phyloP scores from a whole-genome alignment of 2,329 filamentous ascomycete species.

The Scedosporium minutisporum region DNA sequence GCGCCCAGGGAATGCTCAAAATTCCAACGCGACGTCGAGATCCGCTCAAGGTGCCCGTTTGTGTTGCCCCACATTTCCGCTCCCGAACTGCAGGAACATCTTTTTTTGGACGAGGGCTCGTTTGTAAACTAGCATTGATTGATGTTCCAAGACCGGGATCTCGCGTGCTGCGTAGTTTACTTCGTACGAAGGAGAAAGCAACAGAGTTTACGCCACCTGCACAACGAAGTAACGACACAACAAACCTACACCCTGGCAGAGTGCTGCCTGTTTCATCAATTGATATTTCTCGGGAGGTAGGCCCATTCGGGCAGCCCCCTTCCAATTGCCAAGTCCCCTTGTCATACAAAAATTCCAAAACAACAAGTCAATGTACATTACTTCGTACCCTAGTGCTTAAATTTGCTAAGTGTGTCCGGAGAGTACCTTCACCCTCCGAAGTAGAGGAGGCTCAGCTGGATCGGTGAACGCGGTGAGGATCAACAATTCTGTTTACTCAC shows the following conservation, averaged over 20 bases:
- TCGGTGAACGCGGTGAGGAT: background rate
- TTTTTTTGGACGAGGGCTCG: background rate
- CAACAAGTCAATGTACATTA: background rate
- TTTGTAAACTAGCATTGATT: no score
- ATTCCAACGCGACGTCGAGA: background rate
- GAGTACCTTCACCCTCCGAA: no score
- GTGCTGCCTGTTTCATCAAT: background rate
- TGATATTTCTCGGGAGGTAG: background rate
- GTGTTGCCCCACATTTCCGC: background rate
- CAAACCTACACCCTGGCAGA: background rate
- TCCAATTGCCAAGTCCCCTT: background rate
- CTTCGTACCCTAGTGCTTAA: no score
- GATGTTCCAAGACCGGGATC: no score
- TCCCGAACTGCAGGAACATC: background rate
- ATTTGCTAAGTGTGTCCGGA: background rate
- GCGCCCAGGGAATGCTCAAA: background rate
- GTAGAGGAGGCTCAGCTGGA: background rate
- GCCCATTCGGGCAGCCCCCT: background rate
- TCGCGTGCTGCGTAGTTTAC: no score
- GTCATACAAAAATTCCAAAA: background rate
- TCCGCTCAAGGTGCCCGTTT: background rate
- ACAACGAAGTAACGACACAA: background rate
- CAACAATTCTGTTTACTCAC: background rate
- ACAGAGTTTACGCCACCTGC: no score
- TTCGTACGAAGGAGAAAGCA: no score